phyloP scores from a whole-genome alignment of 495 filamentous ascomycete species.

The Aspergillus steynii region DNA sequence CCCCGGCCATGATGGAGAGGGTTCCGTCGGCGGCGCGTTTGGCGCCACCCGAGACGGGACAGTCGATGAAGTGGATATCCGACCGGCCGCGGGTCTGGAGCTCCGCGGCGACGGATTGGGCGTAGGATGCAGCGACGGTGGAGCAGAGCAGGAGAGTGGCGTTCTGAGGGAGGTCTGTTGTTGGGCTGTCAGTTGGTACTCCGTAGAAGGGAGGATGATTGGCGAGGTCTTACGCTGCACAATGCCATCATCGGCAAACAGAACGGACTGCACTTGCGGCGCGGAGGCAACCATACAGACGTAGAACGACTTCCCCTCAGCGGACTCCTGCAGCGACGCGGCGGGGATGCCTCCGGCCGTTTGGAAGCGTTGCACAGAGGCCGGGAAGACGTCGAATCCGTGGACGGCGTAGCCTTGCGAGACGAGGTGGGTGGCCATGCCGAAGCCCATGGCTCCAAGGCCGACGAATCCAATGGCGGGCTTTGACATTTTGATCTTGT shows the following conservation, averaged over 20 bases:
- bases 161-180: slow-evolving; percentile 51
- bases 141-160: slow-evolving; percentile 71
- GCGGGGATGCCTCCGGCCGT: slow-evolving; percentile 64
- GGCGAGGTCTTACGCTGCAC: slow-evolving; percentile 29
- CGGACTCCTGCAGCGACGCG: slow-evolving; percentile 62
- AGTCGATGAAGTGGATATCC: slow-evolving; percentile 71
- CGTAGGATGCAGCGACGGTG: slow-evolving; percentile 70
- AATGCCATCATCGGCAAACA: slow-evolving; percentile 65
- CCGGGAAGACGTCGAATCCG: slow-evolving; percentile 73
- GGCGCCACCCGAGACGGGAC: slow-evolving; percentile 77
- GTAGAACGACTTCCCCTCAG: slow-evolving; percentile 58
- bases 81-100: slow-evolving; percentile 53
- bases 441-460: slow-evolving; percentile 87
- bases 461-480: slow-evolving; percentile 73
- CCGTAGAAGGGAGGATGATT: neutral
- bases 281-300: slow-evolving; percentile 82
- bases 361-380: slow-evolving; percentile 70
- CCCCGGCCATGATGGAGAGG: slow-evolving; percentile 80
- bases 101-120: slow-evolving; percentile 56
- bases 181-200: neutral
- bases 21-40: slow-evolving; percentile 72
- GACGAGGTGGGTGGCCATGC: slow-evolving; percentile 79
- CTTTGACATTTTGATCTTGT: slow-evolving; percentile 33
- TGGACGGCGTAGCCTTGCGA: slow-evolving; percentile 67
- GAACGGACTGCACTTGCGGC: slow-evolving; percentile 63